These are phyloP conservation scores for Blastomyces percursus DNA, from an alignment of 2,329 filamentous ascomycete species.

Conservation along the genomic window DNA sequence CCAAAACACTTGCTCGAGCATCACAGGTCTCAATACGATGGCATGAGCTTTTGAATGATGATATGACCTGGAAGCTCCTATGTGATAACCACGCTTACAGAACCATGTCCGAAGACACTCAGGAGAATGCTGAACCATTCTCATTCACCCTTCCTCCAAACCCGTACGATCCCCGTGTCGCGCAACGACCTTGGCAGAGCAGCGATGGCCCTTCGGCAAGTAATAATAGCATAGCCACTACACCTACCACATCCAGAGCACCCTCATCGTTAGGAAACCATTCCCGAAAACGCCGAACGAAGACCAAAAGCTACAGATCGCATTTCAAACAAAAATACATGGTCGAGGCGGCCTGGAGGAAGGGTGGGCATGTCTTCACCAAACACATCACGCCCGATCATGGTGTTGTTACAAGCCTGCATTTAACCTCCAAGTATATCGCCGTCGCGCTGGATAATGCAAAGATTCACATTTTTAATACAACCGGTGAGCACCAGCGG, in stretches of 20 bases:
- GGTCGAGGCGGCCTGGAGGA: conserved; percentile 93
- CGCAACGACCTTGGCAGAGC: background rate
- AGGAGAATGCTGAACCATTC: conserved; percentile 28
- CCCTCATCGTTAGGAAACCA: conserved; percentile 1
- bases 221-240: background rate
- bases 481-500: conserved; percentile 74
- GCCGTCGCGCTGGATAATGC: conserved; percentile 96
- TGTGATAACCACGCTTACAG: conserved; percentile 93
- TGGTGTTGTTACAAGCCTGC: conserved; percentile 89
- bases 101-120: conserved; percentile 39
- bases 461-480: conserved; percentile 96
- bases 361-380: conserved; percentile 71
- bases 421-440: conserved; percentile 91
- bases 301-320: conserved; percentile 76
- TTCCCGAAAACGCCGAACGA: conserved; percentile 42
- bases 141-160: conserved; percentile 9
- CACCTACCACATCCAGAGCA: background rate
- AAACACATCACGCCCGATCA: conserved; percentile 92
- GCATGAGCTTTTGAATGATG: conserved; percentile 86
- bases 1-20: conserved; percentile 80
- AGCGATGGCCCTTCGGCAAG: background rate
- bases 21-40: conserved; percentile 94
- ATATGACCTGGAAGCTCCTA: conserved; percentile 96
- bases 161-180: background rate
- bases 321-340: conserved; percentile 97